Evolutionary conservation across 352 stramenopile species (phyloP).

Genomic region (Phytophthora uliginosa): DNA sequence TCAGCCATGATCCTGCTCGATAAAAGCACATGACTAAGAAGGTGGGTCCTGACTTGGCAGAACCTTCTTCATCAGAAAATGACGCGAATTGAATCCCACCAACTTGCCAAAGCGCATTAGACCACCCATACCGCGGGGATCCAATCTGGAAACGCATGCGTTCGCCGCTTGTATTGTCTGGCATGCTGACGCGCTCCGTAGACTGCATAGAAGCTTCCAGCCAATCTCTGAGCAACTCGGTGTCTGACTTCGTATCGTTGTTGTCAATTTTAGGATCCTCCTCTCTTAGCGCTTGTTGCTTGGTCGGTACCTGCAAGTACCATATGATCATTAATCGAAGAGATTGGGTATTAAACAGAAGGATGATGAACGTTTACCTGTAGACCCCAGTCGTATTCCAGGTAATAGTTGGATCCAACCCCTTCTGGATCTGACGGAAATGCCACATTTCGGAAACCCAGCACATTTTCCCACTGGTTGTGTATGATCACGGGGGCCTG

Average conservation of each 20-base stretch:
- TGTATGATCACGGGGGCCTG: conserved; percentile 73
- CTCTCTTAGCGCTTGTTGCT: conserved; percentile 7
- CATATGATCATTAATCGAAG: conserved; percentile 2
- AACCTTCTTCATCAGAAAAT: conserved; percentile 39
- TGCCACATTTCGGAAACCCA: conserved; percentile 66
- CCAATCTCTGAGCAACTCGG: conserved; percentile 43
- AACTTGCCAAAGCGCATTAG: conserved; percentile 84
- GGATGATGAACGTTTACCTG: conserved; percentile 23
- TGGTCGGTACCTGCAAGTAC: conserved; percentile 22
- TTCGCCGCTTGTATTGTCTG: conserved; percentile 17
- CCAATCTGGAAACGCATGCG: conserved; percentile 78
- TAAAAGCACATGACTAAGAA: conserved; percentile 82
- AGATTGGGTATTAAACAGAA: conserved; percentile 1
- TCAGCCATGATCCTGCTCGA: conserved; percentile 76
- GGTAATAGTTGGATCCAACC: conserved; percentile 59
- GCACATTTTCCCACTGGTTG: conserved; percentile 64
- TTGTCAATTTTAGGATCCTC: conserved; percentile 3
- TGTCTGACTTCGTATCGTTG: conserved; percentile 13
- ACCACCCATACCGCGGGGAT: conserved; percentile 71
- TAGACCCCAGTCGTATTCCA: conserved; percentile 83
- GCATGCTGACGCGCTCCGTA: neutral
- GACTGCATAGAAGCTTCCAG: conserved; percentile 38
- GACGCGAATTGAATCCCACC: conserved; percentile 87
- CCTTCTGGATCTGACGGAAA: conserved; percentile 58
- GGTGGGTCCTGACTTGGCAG: conserved; percentile 29